Evolutionary conservation across 148 eudicot genomes (phyloP), one percentile per base, ranked within the genome.

Genomic region (Vaccinium macrocarpon): DNA sequence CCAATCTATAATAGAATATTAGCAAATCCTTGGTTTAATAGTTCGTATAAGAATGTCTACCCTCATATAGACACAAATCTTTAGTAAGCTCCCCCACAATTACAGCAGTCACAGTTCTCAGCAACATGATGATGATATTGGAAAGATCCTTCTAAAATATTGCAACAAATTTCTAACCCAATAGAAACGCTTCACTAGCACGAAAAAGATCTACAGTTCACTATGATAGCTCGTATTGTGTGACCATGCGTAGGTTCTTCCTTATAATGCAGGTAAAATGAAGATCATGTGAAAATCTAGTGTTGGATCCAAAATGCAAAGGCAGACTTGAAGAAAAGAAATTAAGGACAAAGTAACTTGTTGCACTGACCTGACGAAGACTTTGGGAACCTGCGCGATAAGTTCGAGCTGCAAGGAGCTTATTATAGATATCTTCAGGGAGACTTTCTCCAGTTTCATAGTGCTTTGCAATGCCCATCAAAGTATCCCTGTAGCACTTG

Each of bases 401-500:
- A 53, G 98, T 97, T 84, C 95, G 90, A 64, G 99, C 98, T 9
- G 98, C 98, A 84, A 95, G 93, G 83, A 97, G 94, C 89, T 94
- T 97, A 89, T 91, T 83, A 88, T 93, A 97, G 77, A 97, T 91
- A 38, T 90, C 98, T 83, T 97, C 99, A 74, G 97, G 98, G 82
- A 97, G 97, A 84, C 85, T 83, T 86, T 97, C 98, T 73, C 95
- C 98, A 80, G 90, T 92, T 93, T 95, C 98, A 83, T 92, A 95
- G 89, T 97, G 99, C 86, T 93, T 92, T 48, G 98, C 98, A 52
- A 97, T 92, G 83, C 98, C 91, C 98, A 97, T 93, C 86, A 97
- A 87, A 55, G 99, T 97, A 87, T 95, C 96, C 88, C 99, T 97
- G 93, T 81, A 87, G 66, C 81, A 87, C 49, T 59, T 48, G 82